Evolutionary conservation across 176 grass and related monocot species (phyloP).

Genomic region (Ananas comosus): DNA sequence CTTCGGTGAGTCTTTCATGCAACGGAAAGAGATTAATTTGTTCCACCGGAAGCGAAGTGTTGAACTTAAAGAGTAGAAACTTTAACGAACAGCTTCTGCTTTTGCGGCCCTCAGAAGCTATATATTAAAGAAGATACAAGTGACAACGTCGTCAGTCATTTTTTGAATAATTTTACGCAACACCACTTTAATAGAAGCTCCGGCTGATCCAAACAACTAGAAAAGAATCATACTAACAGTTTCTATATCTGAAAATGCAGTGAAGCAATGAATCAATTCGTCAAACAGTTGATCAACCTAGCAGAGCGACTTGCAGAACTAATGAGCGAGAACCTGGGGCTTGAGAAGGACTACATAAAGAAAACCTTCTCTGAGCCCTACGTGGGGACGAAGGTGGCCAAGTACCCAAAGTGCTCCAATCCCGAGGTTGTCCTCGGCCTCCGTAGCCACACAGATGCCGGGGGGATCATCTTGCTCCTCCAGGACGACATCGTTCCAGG

Average conservation of each 20-base stretch:
- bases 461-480: constrained; percentile 50
- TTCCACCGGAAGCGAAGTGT: too few relatives aligned
- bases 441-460: constrained; percentile 50
- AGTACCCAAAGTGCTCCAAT: constrained; percentile 45
- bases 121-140: too few relatives aligned
- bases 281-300: constrained; percentile 37
- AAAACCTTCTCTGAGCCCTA: constrained; percentile 42
- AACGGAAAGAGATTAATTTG: not conserved
- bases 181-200: too few relatives aligned
- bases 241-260: constrained; percentile 25
- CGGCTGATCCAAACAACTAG: too few relatives aligned
- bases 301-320: constrained; percentile 36
- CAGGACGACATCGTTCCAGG: constrained; percentile 50
- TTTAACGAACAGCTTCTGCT: constrained; percentile 9
- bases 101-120: not conserved
- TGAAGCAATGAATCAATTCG: constrained; percentile 26
- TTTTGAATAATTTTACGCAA: too few relatives aligned
- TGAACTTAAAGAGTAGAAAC: not conserved
- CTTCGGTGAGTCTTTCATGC: constrained; percentile 32
- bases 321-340: constrained; percentile 60
- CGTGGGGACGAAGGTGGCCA: constrained; percentile 57
- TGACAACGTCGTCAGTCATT: too few relatives aligned
- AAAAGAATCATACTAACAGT: constrained; percentile 21
- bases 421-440: constrained; percentile 48
- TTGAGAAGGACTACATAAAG: constrained; percentile 43